A percentile compares a stretch with the other conserved stretches of the same genome.
Evolutionary conservation across 805 yeast species (phyloP).

Genomic region (Pichia gijzeniarum): DNA sequence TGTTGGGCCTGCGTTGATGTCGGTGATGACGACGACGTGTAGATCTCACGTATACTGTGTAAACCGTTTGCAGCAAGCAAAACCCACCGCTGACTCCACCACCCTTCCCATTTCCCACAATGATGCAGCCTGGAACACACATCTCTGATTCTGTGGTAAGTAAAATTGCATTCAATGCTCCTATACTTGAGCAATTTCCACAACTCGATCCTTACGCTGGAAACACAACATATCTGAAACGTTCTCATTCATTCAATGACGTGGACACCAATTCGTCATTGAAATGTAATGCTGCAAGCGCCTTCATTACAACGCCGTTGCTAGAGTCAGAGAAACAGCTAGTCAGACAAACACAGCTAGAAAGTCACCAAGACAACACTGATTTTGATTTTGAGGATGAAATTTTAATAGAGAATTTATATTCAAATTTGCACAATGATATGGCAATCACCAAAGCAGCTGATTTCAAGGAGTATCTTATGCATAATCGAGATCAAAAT

Average conservation of each 20-base stretch:
- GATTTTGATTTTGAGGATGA: slow-evolving; percentile 21
- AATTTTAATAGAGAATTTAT: neutral
- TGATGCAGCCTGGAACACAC: slow-evolving; percentile 24
- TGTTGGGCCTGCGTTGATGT: neutral
- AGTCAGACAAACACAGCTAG: slow-evolving; percentile 23
- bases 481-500: slow-evolving; percentile 23
- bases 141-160: slow-evolving; percentile 61
- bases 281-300: neutral
- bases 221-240: neutral
- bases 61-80: neutral
- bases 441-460: slow-evolving; percentile 21
- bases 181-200: slow-evolving; percentile 28
- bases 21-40: too few relatives aligned
- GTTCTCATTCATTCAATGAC: neutral
- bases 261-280: neutral
- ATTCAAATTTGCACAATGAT: slow-evolving; percentile 21
- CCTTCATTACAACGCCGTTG: neutral
- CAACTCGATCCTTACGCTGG: neutral
- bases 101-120: neutral
- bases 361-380: slow-evolving; percentile 13
- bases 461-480: slow-evolving; percentile 34
- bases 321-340: slow-evolving; percentile 15
- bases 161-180: slow-evolving; percentile 49
- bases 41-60: too few relatives aligned
- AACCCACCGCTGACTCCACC: neutral